Percentiles rank a stretch among this genome's conserved stretches.
phyloP scores from a whole-genome alignment of 176 grass and related monocot genomes.

The Saccharum spontaneum region DNA sequence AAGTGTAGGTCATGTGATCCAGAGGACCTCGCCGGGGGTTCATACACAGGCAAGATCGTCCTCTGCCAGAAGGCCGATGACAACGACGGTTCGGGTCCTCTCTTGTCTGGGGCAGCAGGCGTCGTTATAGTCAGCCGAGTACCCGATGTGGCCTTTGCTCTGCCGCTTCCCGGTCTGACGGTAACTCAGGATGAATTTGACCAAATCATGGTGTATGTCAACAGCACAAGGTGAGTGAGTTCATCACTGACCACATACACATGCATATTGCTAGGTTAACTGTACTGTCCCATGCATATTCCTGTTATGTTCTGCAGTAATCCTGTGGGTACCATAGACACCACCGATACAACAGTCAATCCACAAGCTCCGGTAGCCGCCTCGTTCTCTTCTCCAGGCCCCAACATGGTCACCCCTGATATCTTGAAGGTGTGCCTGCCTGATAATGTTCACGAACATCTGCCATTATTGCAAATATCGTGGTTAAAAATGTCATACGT shows the following conservation, averaged over 20 bases:
- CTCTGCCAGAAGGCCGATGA: background rate
- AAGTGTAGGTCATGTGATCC: constrained; percentile 14
- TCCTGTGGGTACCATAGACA: constrained; percentile 37
- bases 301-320: background rate
- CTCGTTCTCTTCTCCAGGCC: constrained; percentile 50
- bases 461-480: too few species aligned
- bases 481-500: too few species aligned
- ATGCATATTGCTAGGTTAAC: too few species aligned
- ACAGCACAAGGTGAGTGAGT: constrained; percentile 4
- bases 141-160: background rate
- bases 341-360: constrained; percentile 12
- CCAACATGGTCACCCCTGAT: constrained; percentile 39
- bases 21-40: background rate
- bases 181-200: background rate
- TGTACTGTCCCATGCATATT: too few species aligned
- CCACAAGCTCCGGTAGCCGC: constrained; percentile 30
- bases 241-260: too few species aligned
- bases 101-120: background rate
- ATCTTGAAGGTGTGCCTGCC: constrained; percentile 48
- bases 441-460: background rate
- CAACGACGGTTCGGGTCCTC: constrained; percentile 8
- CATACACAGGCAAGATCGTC: constrained; percentile 29
- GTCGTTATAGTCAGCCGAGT: background rate
- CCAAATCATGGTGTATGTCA: constrained; percentile 26
- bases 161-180: background rate